Evolutionary conservation across 345 rosid species (phyloP).

Genomic region (Streptanthus diversifolius): DNA sequence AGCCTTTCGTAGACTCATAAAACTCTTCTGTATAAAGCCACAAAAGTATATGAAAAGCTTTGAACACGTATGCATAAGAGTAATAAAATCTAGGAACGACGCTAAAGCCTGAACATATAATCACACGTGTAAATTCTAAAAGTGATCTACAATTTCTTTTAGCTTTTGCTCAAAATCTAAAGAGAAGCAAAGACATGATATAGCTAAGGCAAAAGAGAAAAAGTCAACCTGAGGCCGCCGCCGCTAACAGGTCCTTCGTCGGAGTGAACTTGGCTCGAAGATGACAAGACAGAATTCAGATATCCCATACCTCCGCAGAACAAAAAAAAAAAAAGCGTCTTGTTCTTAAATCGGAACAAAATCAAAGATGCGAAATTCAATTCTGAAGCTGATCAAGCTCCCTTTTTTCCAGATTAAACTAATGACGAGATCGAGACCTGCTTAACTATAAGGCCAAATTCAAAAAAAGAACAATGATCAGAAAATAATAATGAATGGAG

Average conservation of each 20-base stretch:
- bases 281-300: slow-evolving; percentile 68
- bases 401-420: neutral
- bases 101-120: neutral
- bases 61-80: no score
- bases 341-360: slow-evolving; percentile 13
- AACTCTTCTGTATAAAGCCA: neutral
- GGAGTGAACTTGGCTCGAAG: slow-evolving; percentile 69
- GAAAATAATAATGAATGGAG: neutral
- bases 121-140: neutral
- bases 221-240: slow-evolving; percentile 79
- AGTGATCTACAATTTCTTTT: neutral
- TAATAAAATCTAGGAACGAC: no score
- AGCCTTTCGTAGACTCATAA: neutral
- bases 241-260: slow-evolving; percentile 85
- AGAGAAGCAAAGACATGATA: neutral
- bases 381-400: slow-evolving; percentile 20
- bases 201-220: neutral
- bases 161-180: neutral
- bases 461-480: neutral
- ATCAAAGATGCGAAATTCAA: slow-evolving; percentile 9
- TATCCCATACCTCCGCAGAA: slow-evolving; percentile 53
- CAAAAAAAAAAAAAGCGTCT: neutral
- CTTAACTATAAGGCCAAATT: neutral
- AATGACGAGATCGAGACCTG: neutral
- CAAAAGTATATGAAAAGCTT: neutral